Evolutionary conservation across 129 eudicot species (phyloP), one percentile per base, ranked within the genome.

Genomic region (Chrysanthemum seticuspe): DNA sequence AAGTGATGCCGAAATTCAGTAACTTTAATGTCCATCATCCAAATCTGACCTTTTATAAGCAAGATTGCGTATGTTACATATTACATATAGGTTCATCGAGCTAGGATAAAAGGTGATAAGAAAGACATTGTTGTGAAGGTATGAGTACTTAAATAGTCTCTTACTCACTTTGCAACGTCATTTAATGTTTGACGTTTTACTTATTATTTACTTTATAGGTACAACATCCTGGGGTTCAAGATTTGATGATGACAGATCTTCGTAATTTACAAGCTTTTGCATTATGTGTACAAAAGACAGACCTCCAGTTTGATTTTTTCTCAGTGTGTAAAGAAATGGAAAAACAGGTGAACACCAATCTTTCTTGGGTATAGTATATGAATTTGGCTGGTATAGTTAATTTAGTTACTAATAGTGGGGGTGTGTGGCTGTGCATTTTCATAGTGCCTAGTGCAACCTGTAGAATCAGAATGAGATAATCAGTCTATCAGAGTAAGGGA

Each of bases 271-370:
- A 94, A 81, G 89, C 96, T 83, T 90, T 94, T 75, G 97, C 98
- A 5, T 73, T 90, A 34, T 90, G 86, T 85, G 83, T 94, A 85
- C 97, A 94, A 78, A 94, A 88, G 88, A 94, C 89, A 53, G 98
- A 94, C 75, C 78, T 94, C 73, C 88, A 87, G 62, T 94, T 93
- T 70, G 98, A 93, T 85, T 78, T 94, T 11, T 87, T 71, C 74
- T 94, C 98, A 18, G 80, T 90, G 49, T 90, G 91, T 74, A 94
- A 88, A 85, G 98, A 94, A 84, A 90, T 94, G 97, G 98, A 90
- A 80, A 94, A 80, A 81, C 98, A 94, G 98, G 98, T 94, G 82
- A 55, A 65, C 40, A 5, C 70, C 29, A n/a, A 18, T 11, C 19
- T 8, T 40, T 40, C 47, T 40, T 40, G 47, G 47, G 10, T 2